Evolutionary conservation across 2,329 filamentous ascomycete genomes (phyloP).

Genomic region (Cladophialophora chaetospira): DNA sequence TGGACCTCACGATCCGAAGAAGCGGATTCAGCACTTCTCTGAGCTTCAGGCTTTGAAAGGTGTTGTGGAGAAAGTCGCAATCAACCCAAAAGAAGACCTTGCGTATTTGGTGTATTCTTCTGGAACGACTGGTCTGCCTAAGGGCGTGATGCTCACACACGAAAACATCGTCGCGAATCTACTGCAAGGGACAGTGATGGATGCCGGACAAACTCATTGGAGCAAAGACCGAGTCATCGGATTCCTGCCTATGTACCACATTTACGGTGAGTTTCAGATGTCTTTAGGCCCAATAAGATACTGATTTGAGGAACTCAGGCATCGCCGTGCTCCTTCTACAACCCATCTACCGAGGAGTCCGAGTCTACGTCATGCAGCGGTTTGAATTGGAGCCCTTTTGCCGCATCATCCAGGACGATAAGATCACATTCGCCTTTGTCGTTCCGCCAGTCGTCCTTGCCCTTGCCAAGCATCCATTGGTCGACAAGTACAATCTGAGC

Average conservation of each 20-base stretch:
- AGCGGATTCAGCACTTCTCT: constrained; percentile 61
- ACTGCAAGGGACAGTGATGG: constrained; percentile 59
- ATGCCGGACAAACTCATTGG: constrained; percentile 56
- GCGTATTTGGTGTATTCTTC: constrained; percentile 86
- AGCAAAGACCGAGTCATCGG: constrained; percentile 70
- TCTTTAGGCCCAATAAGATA: background rate
- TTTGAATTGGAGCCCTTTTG: constrained; percentile 83
- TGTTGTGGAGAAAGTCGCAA: constrained; percentile 61
- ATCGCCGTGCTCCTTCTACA: constrained; percentile 67
- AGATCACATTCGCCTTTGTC: constrained; percentile 75
- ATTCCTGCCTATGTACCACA: constrained; percentile 86
- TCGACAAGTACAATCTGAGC: constrained; percentile 79
- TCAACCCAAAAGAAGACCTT: constrained; percentile 70
- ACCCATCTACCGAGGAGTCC: constrained; percentile 61
- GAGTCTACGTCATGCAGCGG: constrained; percentile 70
- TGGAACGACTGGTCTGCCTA: constrained; percentile 86
- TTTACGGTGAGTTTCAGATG: constrained; percentile 58
- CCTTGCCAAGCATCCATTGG: constrained; percentile 74
- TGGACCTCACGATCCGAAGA: constrained; percentile 56
- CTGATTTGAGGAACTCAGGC: constrained; percentile 52
- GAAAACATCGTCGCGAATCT: constrained; percentile 77
- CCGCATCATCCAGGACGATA: constrained; percentile 69
- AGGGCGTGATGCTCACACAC: constrained; percentile 87
- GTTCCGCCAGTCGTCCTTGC: constrained; percentile 81
- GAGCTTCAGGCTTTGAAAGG: constrained; percentile 59